phyloP scores from a whole-genome alignment of 2,329 filamentous ascomycete species.

The Trichoderma semiorbis region DNA sequence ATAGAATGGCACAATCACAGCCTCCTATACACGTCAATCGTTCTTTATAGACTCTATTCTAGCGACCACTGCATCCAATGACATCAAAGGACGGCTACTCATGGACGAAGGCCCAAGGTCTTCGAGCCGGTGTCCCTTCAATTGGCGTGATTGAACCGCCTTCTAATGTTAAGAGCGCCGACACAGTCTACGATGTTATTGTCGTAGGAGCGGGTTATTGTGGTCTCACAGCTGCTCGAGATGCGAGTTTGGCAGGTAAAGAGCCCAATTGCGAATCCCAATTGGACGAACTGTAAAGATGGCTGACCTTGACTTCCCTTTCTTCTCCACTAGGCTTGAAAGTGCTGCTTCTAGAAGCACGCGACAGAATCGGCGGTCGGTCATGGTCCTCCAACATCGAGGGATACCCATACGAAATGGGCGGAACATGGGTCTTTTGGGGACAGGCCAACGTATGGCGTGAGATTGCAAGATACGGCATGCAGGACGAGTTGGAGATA shows the following conservation, averaged over 20 bases:
- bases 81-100: slow-evolving; percentile 12
- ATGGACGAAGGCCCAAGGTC: slow-evolving; percentile 4
- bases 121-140: slow-evolving; percentile 3
- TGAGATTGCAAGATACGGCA: slow-evolving; percentile 14
- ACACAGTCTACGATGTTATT: slow-evolving; percentile 9
- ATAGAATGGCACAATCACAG: background rate
- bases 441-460: slow-evolving; percentile 12
- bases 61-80: background rate
- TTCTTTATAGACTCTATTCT: background rate
- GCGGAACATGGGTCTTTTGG: slow-evolving; percentile 6
- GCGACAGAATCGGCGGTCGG: slow-evolving; percentile 7
- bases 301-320: background rate
- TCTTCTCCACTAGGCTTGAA: background rate
- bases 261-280: background rate
- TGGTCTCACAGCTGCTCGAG: slow-evolving; percentile 10
- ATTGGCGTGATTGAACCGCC: slow-evolving; percentile 10
- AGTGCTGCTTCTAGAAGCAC: slow-evolving; percentile 2
- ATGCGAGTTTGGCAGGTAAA: slow-evolving; percentile 6
- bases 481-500: slow-evolving; percentile 7
- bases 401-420: slow-evolving; percentile 9
- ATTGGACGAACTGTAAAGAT: background rate
- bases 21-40: background rate
- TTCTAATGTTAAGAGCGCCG: slow-evolving; percentile 1
- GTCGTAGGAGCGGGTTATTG: slow-evolving; percentile 11
- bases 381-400: slow-evolving; percentile 13